phyloP scores from a whole-genome alignment of 148 eudicot species.

The Rhododendron henanense region DNA sequence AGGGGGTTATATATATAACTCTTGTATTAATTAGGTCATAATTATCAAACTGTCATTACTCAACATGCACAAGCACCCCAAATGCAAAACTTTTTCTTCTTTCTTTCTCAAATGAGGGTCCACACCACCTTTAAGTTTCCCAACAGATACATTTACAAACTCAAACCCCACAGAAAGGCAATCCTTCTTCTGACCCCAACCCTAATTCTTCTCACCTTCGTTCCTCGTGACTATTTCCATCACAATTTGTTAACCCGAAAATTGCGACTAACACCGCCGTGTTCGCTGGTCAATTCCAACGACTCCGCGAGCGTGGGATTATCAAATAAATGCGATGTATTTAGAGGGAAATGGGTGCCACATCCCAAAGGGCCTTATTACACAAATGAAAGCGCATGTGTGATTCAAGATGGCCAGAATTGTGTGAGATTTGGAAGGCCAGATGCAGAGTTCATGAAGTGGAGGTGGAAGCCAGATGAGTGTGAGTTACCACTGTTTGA shows the following conservation, averaged over 20 bases:
- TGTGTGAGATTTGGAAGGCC: not conserved
- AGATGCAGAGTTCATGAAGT: not conserved
- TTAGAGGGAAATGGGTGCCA: not conserved
- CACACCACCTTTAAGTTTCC: not conserved
- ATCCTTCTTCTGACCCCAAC: not conserved
- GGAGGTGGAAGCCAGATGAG: slow-evolving; percentile 28
- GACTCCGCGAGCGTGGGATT: not conserved
- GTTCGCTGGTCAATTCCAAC: not conserved
- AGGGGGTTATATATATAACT: not conserved
- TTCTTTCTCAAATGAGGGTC: not conserved
- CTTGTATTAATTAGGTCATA: not conserved
- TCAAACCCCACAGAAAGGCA: not conserved
- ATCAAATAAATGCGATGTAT: not conserved
- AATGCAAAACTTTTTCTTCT: not conserved
- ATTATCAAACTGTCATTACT: too few relatives aligned
- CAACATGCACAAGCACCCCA: not conserved
- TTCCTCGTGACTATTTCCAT: not conserved
- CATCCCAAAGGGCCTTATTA: not conserved
- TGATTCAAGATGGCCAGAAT: not conserved
- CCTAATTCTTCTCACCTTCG: not conserved
- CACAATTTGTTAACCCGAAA: not conserved
- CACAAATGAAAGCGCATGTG: not conserved
- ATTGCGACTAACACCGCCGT: not conserved
- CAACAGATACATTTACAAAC: not conserved
- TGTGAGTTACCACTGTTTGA: slow-evolving; percentile 33